Conservation (phyloP, 169 alveolate genomes). For the Eimeria acervulina region DNA sequence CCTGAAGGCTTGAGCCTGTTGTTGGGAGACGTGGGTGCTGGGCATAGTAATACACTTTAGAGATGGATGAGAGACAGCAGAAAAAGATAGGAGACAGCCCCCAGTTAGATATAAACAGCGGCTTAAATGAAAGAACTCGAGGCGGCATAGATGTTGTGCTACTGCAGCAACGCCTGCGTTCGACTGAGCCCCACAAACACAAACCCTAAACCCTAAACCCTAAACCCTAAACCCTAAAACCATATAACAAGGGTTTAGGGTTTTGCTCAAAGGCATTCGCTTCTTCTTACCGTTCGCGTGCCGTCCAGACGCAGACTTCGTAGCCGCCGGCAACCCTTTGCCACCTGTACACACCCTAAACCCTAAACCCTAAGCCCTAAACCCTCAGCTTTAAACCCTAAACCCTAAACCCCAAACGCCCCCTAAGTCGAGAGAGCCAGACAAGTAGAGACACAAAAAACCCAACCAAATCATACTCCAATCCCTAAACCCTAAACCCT, state of each 20-base stretch:
- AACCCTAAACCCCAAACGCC: slow-evolving; percentile 4
- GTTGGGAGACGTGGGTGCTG: not conserved
- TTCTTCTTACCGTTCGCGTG: slow-evolving; percentile 33
- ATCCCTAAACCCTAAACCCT: slow-evolving; percentile 18
- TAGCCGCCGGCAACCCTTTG: slow-evolving; percentile 62
- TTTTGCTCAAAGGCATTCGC: not conserved
- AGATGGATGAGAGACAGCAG: not conserved
- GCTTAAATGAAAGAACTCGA: not conserved
- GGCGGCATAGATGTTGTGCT: not conserved
- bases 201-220: not conserved
- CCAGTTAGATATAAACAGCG: not conserved
- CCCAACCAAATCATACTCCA: too few species aligned
- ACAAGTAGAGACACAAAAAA: not conserved
- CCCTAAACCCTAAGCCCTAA: slow-evolving; percentile 10
- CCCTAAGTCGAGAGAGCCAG: not conserved
- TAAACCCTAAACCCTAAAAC: too few species aligned
- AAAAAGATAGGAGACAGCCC: not conserved
- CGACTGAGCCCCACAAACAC: not conserved
- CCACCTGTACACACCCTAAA: slow-evolving; percentile 58
- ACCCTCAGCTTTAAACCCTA: not conserved
- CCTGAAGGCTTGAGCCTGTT: slow-evolving; percentile 39
- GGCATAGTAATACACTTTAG: slow-evolving; percentile 22
- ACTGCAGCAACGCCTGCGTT: not conserved
- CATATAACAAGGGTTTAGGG: slow-evolving; percentile 35
- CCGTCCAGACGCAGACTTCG: slow-evolving; percentile 77